Evolutionary conservation across 768 basidiomycete genomes (phyloP), one percentile per base, ranked within the genome.

Genomic region (Agrocybe praecox): DNA sequence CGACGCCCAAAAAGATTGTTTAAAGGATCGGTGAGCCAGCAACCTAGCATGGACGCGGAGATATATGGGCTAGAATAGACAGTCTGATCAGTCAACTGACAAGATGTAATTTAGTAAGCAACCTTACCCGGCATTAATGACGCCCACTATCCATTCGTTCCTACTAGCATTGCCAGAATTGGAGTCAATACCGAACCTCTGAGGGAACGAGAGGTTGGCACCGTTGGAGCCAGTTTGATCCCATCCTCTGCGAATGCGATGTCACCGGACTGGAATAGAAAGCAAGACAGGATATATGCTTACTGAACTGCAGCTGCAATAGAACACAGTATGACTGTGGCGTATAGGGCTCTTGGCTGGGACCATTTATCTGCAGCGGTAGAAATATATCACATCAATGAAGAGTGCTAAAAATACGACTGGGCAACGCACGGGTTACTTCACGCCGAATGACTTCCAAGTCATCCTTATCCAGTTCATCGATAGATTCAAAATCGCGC

Each of bases 291-390:
- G 53, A 22, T 22, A 4, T 19, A 43, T 11, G 21, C 18, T 59
- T 77, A 87, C 75, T 91, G 89, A 9, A 89, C 87, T 40, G 86
- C 87, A 7, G 89, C 90, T 0, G 85, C 87, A 42, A 92, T 46
- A 2, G 87, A 88, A 57, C 87, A 83, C n/a, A 79, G 56, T 48
- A 76, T 57, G 19, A 79, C 69, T 2, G 75, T 75, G 58, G 72
- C 46, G 56, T 78, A 74, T 10, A 78, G 58, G 36, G 65, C 67
- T 49, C 60, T 68, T 6, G 80, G 75, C 24, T 79, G 80, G 53
- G 61, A 64, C 80, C 80, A 80, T 65, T 73, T 76, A 58, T 78
- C 73, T 40, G 12, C 3, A 40, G 5, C 5, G 36, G 36, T 70
- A 46, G 32, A 51, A 32, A n/a, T 26, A 47, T n/a, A 50, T 47